Percentiles rank a stretch among this genome's conserved stretches.
Evolutionary conservation across 179 eudicot genomes (phyloP).

Genomic region (Nepenthes alata): DNA sequence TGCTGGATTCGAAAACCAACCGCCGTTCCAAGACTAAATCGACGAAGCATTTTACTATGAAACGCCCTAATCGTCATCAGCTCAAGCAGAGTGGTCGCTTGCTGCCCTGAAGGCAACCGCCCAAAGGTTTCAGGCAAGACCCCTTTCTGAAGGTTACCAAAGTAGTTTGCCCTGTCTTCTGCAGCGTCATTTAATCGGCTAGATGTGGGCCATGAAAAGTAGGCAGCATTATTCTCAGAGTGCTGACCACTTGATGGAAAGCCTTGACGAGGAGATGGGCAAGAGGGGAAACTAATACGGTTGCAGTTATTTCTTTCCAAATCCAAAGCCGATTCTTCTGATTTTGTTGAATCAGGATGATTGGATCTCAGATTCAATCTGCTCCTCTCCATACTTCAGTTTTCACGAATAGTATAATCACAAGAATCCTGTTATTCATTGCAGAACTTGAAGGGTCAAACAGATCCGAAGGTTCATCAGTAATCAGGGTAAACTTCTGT

Average conservation of each 20-base stretch:
- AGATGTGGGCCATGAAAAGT: constrained; percentile 91
- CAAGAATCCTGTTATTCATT: not conserved
- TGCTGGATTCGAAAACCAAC: constrained; percentile 76
- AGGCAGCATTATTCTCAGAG: constrained; percentile 71
- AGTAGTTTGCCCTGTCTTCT: constrained; percentile 84
- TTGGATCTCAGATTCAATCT: constrained; percentile 16
- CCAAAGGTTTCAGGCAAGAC: constrained; percentile 69
- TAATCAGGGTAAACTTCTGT: not conserved
- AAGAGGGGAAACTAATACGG: constrained; percentile 41
- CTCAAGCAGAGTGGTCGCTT: constrained; percentile 77
- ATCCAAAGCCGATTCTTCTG: constrained; percentile 80
- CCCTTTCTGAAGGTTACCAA: constrained; percentile 83
- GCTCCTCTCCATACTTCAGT: constrained; percentile 18
- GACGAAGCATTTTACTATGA: constrained; percentile 83
- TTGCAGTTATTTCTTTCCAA: constrained; percentile 48
- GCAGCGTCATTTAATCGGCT: constrained; percentile 77
- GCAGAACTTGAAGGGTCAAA: not conserved
- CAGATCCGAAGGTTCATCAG: not conserved
- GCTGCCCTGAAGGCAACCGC: constrained; percentile 69
- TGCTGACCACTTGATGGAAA: constrained; percentile 79
- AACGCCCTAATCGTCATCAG: constrained; percentile 93
- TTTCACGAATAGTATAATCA: not conserved
- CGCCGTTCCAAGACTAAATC: constrained; percentile 91
- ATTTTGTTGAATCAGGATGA: constrained; percentile 51
- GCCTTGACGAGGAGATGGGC: constrained; percentile 64